These are phyloP conservation scores for Naumovozyma dairenensis DNA, from an alignment of 805 yeast genomes.

Conservation along the genomic window DNA sequence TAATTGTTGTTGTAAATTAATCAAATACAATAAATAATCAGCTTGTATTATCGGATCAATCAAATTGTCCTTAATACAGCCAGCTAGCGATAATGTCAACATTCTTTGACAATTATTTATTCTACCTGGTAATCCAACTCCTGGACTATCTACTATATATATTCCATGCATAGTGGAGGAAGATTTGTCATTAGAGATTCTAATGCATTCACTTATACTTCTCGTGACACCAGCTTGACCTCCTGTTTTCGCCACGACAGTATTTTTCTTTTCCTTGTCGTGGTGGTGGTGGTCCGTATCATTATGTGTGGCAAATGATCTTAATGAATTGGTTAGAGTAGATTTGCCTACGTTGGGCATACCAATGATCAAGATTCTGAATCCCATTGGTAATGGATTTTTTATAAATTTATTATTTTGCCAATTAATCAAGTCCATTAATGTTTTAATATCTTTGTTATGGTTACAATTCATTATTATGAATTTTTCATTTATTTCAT, in stretches of 20 bases:
- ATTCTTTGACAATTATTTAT: conserved; percentile 52
- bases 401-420: conserved; percentile 27
- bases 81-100: conserved; percentile 64
- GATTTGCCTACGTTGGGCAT: conserved; percentile 99
- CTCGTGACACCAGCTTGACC: conserved; percentile 87
- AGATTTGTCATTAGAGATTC: conserved; percentile 30
- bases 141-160: conserved; percentile 82
- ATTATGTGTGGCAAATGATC: conserved; percentile 33
- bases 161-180: conserved; percentile 36
- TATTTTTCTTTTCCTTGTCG: conserved; percentile 18
- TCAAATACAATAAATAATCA: conserved; percentile 65
- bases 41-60: conserved; percentile 81
- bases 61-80: conserved; percentile 58
- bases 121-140: conserved; percentile 69
- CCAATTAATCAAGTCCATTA: conserved; percentile 42
- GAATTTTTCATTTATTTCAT: conserved; percentile 31
- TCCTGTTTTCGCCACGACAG: conserved; percentile 77
- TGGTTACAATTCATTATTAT: conserved; percentile 51
- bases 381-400: conserved; percentile 71
- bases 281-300: too few species aligned
- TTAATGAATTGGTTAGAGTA: conserved; percentile 65
- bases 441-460: conserved; percentile 36
- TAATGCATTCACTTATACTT: conserved; percentile 63
- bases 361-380: conserved; percentile 69
- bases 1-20: conserved; percentile 47